phyloP scores from a whole-genome alignment of 1,284 basidiomycete genomes.

The Cryptococcus jaspeensis region DNA sequence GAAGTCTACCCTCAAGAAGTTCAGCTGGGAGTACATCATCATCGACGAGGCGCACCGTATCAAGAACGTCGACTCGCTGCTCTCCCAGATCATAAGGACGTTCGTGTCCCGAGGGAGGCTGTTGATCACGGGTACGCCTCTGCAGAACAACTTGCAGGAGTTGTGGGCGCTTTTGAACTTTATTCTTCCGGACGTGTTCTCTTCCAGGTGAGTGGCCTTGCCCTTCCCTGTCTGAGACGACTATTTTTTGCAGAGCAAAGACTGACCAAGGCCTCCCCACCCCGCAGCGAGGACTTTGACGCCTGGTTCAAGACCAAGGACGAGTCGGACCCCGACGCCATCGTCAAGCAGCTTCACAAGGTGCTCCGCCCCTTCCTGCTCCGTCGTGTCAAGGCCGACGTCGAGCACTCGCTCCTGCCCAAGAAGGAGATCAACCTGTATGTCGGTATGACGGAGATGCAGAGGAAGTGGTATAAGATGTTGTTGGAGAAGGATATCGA shows the following conservation, averaged over 20 bases:
- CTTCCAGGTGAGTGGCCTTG: conserved; percentile 32
- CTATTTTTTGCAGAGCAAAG: not conserved
- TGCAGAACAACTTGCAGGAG: conserved; percentile 98
- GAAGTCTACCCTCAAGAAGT: conserved; percentile 85
- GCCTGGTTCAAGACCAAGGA: conserved; percentile 78
- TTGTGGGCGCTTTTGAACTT: conserved; percentile 95
- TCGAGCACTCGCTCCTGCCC: conserved; percentile 92
- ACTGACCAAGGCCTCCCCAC: not conserved
- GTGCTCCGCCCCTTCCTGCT: conserved; percentile 93
- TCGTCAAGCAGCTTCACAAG: conserved; percentile 96
- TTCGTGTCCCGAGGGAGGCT: conserved; percentile 86
- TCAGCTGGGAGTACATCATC: conserved; percentile 96
- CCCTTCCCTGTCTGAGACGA: not conserved
- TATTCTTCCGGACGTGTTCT: conserved; percentile 67
- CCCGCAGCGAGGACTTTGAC: conserved; percentile 72
- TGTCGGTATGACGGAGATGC: conserved; percentile 96
- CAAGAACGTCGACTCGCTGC: conserved; percentile 97
- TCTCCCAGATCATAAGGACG: conserved; percentile 90
- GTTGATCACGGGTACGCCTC: conserved; percentile 93
- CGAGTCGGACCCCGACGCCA: conserved; percentile 70
- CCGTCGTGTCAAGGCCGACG: conserved; percentile 92
- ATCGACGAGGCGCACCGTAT: conserved; percentile 99
- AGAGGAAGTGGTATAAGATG: conserved; percentile 94
- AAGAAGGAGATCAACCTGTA: conserved; percentile 99
- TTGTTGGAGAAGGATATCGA: conserved; percentile 99